These are phyloP conservation scores for Tubosaeta sp. DNA, from an alignment of 768 basidiomycete species.

Conservation along the genomic window DNA sequence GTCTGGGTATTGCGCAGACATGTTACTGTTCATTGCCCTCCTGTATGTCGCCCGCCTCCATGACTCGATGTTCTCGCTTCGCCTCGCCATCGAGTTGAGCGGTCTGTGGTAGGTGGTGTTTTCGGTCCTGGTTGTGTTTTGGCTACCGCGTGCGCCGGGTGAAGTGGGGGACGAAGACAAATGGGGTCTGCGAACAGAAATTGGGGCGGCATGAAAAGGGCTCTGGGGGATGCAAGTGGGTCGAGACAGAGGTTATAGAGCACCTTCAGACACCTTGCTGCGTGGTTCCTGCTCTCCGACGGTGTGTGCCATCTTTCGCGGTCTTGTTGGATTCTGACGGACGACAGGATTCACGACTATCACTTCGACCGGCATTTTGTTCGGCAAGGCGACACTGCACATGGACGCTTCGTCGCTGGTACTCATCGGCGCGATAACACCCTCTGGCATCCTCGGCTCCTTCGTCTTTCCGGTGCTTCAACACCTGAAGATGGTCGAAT, in stretches of 20 bases:
- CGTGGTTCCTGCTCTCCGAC: too few species aligned
- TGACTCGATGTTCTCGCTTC: slow-evolving; percentile 73
- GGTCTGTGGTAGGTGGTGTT: slow-evolving; percentile 84
- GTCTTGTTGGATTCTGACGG: too few species aligned
- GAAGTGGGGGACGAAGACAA: slow-evolving; percentile 6
- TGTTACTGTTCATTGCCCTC: slow-evolving; percentile 63
- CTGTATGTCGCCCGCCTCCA: slow-evolving; percentile 72
- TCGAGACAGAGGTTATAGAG: slow-evolving; percentile 50
- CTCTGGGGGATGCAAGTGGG: slow-evolving; percentile 68
- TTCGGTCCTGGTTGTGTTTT: slow-evolving; percentile 71
- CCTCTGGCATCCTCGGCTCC: slow-evolving; percentile 81
- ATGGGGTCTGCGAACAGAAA: slow-evolving; percentile 50
- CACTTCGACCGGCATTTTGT: too few species aligned
- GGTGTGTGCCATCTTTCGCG: too few species aligned
- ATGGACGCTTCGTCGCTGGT: slow-evolving; percentile 29
- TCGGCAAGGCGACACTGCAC: too few species aligned
- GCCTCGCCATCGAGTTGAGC: slow-evolving; percentile 79
- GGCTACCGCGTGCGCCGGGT: slow-evolving; percentile 49
- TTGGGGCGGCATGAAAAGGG: slow-evolving; percentile 68
- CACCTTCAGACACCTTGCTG: too few species aligned
- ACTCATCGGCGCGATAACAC: slow-evolving; percentile 59
- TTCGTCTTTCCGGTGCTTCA: slow-evolving; percentile 79
- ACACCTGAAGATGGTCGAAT: slow-evolving; percentile 59
- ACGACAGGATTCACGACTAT: too few species aligned
- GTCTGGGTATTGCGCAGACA: slow-evolving; percentile 84